These are phyloP conservation scores for Euphorbia celastroides DNA, from an alignment of 441 rosid genomes.

Conservation along the genomic window DNA sequence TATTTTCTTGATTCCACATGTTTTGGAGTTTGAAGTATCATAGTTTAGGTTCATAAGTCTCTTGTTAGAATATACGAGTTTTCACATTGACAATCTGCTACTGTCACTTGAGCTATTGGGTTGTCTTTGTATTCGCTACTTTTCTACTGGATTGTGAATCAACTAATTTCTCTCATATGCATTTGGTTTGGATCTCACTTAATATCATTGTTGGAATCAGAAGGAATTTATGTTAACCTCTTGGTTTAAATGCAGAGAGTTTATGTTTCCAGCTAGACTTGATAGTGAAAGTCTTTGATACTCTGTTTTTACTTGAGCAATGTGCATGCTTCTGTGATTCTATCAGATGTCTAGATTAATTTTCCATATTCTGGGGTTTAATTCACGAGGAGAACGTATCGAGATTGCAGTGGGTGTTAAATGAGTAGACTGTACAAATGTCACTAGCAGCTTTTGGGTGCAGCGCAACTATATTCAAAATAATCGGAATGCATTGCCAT, in stretches of 20 bases:
- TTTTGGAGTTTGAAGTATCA: not conserved
- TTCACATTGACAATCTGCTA: not conserved
- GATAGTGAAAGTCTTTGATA: not conserved
- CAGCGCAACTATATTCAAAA: too few relatives aligned
- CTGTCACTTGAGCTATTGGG: not conserved
- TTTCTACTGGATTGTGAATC: not conserved
- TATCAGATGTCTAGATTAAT: too few relatives aligned
- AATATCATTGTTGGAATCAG: not conserved
- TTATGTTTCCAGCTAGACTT: not conserved
- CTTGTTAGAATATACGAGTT: constrained; percentile 5
- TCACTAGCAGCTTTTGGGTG: too few relatives aligned
- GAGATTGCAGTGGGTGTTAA: too few relatives aligned
- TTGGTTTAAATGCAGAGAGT: not conserved
- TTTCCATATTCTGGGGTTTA: too few relatives aligned
- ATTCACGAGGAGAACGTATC: too few relatives aligned
- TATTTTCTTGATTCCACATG: not conserved
- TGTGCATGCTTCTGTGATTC: too few relatives aligned
- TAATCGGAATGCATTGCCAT: too few relatives aligned
- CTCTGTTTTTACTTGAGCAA: too few relatives aligned
- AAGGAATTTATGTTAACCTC: not conserved
- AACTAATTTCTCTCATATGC: constrained; percentile 1
- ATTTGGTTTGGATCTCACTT: not conserved
- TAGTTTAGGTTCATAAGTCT: constrained; percentile 8
- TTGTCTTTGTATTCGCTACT: not conserved
- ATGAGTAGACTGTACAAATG: too few relatives aligned